Evolutionary conservation across 257 asterid species (phyloP).

Genomic region (Gentiana straminea): DNA sequence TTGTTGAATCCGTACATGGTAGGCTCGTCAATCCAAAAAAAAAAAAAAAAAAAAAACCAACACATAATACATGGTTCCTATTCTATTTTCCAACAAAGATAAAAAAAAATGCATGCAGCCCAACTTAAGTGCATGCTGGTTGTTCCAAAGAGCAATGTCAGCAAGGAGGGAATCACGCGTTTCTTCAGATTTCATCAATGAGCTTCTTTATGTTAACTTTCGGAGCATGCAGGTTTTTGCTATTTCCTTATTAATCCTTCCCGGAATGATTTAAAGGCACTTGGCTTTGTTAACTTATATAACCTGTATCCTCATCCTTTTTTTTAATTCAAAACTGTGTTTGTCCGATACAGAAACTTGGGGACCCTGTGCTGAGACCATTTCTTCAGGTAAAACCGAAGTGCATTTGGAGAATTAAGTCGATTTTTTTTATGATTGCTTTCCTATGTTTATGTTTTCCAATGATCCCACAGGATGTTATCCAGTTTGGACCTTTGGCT

Average conservation of each 20-base stretch:
- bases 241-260: neutral
- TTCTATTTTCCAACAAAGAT: constrained; percentile 2
- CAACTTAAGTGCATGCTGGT: constrained; percentile 85
- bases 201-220: constrained; percentile 75
- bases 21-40: constrained; percentile 9
- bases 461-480: constrained; percentile 54
- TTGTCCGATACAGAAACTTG: constrained; percentile 46
- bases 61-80: neutral
- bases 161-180: constrained; percentile 61
- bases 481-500: constrained; percentile 89
- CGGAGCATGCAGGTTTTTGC: constrained; percentile 79
- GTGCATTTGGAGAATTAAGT: neutral
- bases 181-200: constrained; percentile 64
- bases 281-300: neutral
- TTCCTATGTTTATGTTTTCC: neutral
- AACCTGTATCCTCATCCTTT: neutral
- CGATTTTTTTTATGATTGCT: constrained; percentile 3
- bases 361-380: constrained; percentile 93
- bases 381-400: constrained; percentile 71
- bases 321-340: neutral
- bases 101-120: constrained; percentile 44
- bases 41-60: neutral
- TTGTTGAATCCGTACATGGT: constrained; percentile 90
- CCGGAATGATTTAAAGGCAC: neutral
- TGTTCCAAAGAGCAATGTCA: constrained; percentile 97